Conservation (phyloP, 768 basidiomycete genomes). For the Psilocybe cubensis region DNA sequence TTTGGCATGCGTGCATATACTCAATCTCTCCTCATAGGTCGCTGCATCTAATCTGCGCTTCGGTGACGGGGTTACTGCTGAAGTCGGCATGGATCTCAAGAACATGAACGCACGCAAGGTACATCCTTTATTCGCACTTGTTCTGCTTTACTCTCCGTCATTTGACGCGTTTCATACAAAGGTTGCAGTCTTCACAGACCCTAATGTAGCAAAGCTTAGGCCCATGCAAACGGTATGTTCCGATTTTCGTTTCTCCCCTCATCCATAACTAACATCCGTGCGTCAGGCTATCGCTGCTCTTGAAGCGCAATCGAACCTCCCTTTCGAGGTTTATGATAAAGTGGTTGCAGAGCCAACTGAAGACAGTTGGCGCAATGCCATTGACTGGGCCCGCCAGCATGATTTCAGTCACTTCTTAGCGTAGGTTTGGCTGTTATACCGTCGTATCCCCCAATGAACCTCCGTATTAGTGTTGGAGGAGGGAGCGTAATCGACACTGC, state of each 20-base stretch:
- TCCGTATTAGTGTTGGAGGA: conserved; percentile 71
- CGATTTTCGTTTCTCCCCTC: neutral
- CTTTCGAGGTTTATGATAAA: conserved; percentile 80
- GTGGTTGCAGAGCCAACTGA: conserved; percentile 93
- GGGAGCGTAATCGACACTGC: conserved; percentile 96
- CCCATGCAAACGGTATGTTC: conserved; percentile 79
- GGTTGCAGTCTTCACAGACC: conserved; percentile 95
- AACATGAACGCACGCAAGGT: conserved; percentile 92
- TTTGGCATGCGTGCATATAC: neutral
- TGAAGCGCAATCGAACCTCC: conserved; percentile 74
- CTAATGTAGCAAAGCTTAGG: conserved; percentile 76
- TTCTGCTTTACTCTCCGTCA: neutral
- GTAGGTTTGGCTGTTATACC: conserved; percentile 43
- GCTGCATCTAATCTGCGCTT: conserved; percentile 89
- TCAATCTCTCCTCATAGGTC: conserved; percentile 46
- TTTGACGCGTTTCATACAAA: conserved; percentile 31
- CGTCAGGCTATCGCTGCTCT: conserved; percentile 75
- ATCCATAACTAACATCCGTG: neutral
- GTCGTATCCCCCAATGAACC: conserved; percentile 4
- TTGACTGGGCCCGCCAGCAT: conserved; percentile 82
- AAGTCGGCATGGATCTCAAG: conserved; percentile 93
- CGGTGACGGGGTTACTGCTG: conserved; percentile 86
- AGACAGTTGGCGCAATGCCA: conserved; percentile 85
- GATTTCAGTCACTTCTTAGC: conserved; percentile 95
- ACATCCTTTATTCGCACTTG: neutral